Evolutionary conservation across 139 green algal species (phyloP).

Genomic region (Spirogloea muscicola): DNA sequence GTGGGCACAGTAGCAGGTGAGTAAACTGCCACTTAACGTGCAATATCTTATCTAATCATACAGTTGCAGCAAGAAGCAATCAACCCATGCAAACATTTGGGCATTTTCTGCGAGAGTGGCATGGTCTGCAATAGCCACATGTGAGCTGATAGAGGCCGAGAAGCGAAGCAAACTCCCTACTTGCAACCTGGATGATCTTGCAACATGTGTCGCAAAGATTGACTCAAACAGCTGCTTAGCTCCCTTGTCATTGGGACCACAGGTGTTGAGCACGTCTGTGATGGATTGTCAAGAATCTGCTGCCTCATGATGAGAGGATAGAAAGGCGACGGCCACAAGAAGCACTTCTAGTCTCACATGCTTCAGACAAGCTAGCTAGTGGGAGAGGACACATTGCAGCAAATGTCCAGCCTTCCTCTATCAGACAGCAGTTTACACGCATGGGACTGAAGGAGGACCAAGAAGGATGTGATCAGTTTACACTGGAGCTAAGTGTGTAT

Average conservation of each 20-base stretch:
- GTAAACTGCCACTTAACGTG: not conserved
- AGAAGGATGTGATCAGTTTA: no score
- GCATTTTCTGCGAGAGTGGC: not conserved
- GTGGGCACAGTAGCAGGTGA: not conserved
- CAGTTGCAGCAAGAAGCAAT: not conserved
- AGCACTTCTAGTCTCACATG: no score
- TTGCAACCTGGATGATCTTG: not conserved
- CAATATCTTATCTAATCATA: not conserved
- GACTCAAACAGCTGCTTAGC: conserved; percentile 4
- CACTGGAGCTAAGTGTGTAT: no score
- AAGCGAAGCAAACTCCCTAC: not conserved
- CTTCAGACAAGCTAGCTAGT: no score
- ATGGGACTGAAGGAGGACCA: no score
- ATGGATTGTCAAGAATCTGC: no score
- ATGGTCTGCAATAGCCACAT: not conserved
- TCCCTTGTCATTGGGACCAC: not conserved
- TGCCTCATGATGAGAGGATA: no score
- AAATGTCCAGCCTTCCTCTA: no score
- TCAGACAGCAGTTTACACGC: no score
- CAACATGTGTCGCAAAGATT: no score
- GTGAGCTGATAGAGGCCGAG: not conserved
- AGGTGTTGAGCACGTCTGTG: conserved; percentile 10
- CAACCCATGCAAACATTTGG: not conserved
- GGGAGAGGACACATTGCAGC: no score
- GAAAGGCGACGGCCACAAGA: no score